Evolutionary conservation across 768 basidiomycete species (phyloP).

Genomic region (Goffeauzyma gilvescens): DNA sequence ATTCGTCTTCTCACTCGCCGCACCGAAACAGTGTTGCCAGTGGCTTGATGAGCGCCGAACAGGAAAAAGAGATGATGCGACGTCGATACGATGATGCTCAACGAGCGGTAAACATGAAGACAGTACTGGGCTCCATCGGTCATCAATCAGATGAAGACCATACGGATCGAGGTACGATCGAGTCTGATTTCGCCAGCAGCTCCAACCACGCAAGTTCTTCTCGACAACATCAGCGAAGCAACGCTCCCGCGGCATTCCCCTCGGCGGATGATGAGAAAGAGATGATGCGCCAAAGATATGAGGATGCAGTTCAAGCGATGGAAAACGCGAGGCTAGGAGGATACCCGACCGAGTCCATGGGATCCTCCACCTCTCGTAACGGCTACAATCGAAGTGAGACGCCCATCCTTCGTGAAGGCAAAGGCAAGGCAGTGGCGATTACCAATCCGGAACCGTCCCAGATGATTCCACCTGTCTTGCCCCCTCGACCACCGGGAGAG

Average conservation of each 20-base stretch:
- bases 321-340: background rate
- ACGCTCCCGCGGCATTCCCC: background rate
- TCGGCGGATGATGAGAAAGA: conserved; percentile 25
- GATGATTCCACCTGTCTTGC: conserved; percentile 22
- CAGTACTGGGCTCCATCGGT: background rate
- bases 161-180: background rate
- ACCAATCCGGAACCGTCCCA: background rate
- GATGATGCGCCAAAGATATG: conserved; percentile 18
- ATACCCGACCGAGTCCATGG: too few species aligned
- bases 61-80: conserved; percentile 27
- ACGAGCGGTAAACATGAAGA: conserved; percentile 1
- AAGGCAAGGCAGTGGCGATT: background rate
- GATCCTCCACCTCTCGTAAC: too few species aligned
- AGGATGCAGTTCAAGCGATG: conserved; percentile 16
- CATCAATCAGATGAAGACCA: background rate
- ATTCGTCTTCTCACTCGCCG: background rate
- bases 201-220: too few species aligned
- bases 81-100: conserved; percentile 21
- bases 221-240: background rate
- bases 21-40: background rate
- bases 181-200: too few species aligned
- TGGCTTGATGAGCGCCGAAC: conserved; percentile 15
- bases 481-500: conserved; percentile 22
- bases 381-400: too few species aligned
- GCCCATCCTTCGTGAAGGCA: too few species aligned